Evolutionary conservation across 257 asterid species (phyloP), one percentile per base, ranked within the genome.

Genomic region (Lavandula angustifolia): DNA sequence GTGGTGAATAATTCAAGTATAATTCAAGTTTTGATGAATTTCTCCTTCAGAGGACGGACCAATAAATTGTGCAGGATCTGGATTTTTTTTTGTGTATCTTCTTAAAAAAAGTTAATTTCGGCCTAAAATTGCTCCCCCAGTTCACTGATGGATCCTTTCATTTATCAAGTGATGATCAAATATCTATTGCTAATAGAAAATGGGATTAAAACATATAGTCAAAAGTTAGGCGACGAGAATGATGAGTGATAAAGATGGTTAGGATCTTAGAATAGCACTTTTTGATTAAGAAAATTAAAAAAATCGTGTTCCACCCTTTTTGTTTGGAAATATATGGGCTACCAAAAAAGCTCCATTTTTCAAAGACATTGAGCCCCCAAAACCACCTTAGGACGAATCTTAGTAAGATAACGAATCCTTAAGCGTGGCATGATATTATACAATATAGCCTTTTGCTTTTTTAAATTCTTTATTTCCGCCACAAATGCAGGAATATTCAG

Each of bases 321-420:
- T 22, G 7, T 64, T 64, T 3, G 40, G 43, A 46, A 44, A 31
- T 22, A 18, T n/a, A 35, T 16, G 14, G 14, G 38, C 49, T 16
- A 67, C 0, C 13, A 41, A 33, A 62, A 37, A 54, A 13, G 34
- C 53, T 50, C 3, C 32, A 33, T 37, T 47, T 47, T 46, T 35
- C 38, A 31, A 17, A 22, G 1, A 47, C 64, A 66, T 65, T 42
- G 77, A 72, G 77, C 73, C 77, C 68, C 58, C 69, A 51, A 73
- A 63, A 49, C 3, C 17, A 22, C n/a, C 42, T 16, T n/a, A 56
- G 27, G 27, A 22, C 27, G 27, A n/a, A 34, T 18, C 46, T 4
- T 14, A 34, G n/a, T 1, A 32, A 41, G 22, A 32, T 1, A 8
- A 62, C 16, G 9, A 65, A 11, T 22, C 7, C 41, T 10, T 51